Base-by-base conservation (phyloP, 2,329 filamentous ascomycete genomes). In the Pseudocercospora macadamiae region DNA sequence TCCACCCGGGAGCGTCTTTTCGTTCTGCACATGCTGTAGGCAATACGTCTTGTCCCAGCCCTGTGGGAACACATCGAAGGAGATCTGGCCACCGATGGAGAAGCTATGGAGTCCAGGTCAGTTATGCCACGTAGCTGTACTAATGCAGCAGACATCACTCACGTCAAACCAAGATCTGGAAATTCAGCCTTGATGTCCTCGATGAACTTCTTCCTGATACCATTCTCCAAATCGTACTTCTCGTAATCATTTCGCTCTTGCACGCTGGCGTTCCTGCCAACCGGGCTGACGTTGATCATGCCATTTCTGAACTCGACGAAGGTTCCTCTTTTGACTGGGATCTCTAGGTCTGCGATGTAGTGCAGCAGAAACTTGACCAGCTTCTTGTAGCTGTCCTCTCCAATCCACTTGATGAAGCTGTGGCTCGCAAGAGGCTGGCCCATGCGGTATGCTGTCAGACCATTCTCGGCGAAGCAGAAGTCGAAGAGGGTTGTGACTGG, bases 21-120 rank as follows among this genome's bases (percentile, higher is more conserved):
- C 93, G 64, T 83, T 83, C 79, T 95, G 91, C 62, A 97, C 81
- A 77, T 97, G 93, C 69, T 85, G 82, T 67, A 97, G 82, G 80
- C 93, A 97, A 83, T 96, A 99, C 8, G 91, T 96, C 87, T 97
- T 99, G 80, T 99, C 95, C 95, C 95, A 99, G 72, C 95, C 95
- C 2, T 82, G 85, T 64, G 95, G 95, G 84, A 99, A 99, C 70
- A 97, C 90, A 74, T 99, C 95, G 76, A 99, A 99, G 60, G 93
- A 97, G 77, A 99, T 97, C 74, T 97, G 91, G 54, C 95, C 95
- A 68, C 95, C 95, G 70, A 99, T 96, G 64, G 91, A 93, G 82
- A 89, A 97, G 39, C 90, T 93, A 61, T 9, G 37, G 49, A 23
- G 9, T 3, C 12, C 12, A 32, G 2, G 9, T 30, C 28, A 49